phyloP scores from a whole-genome alignment of 805 yeast genomes.

The Kluyveromyces nonfermentans region DNA sequence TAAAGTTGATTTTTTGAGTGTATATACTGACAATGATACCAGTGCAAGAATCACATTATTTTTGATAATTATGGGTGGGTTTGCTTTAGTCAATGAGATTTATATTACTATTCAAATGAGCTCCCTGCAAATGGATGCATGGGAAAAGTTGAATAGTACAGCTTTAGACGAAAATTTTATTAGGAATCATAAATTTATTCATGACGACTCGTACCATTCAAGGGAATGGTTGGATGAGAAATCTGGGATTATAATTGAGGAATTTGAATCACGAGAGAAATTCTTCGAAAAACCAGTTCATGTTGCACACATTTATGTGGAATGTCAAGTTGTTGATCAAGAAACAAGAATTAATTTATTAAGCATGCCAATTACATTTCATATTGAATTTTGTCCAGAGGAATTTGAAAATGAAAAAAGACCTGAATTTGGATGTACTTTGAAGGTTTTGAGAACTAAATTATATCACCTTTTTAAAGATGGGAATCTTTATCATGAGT shows the following conservation, averaged over 20 bases:
- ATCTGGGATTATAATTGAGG: constrained; percentile 27
- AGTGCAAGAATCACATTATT: constrained; percentile 29
- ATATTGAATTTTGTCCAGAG: constrained; percentile 74
- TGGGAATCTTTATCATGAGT: constrained; percentile 25
- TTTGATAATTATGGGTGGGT: constrained; percentile 22
- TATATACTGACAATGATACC: constrained; percentile 19
- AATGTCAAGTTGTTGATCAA: constrained; percentile 34
- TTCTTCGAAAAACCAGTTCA: constrained; percentile 69
- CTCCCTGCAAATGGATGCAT: constrained; percentile 25
- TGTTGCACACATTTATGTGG: constrained; percentile 62
- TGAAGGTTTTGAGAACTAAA: constrained; percentile 51
- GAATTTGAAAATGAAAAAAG: constrained; percentile 54
- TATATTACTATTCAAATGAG: constrained; percentile 29
- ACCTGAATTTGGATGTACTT: constrained; percentile 61
- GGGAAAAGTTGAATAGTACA: constrained; percentile 24
- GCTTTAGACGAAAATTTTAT: constrained; percentile 22
- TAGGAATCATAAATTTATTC: constrained; percentile 23
- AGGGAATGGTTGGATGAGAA: constrained; percentile 25
- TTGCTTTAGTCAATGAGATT: constrained; percentile 28
- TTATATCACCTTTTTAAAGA: constrained; percentile 47
- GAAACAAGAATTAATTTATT: constrained; percentile 14
- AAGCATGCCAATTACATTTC: constrained; percentile 41
- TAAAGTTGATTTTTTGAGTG: constrained; percentile 6
- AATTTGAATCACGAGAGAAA: constrained; percentile 42
- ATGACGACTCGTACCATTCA: constrained; percentile 27